Percentiles rank a stretch among this genome's conserved stretches.
Conservation (phyloP, 805 yeast genomes). For the Cyberlindnera maclurae region DNA sequence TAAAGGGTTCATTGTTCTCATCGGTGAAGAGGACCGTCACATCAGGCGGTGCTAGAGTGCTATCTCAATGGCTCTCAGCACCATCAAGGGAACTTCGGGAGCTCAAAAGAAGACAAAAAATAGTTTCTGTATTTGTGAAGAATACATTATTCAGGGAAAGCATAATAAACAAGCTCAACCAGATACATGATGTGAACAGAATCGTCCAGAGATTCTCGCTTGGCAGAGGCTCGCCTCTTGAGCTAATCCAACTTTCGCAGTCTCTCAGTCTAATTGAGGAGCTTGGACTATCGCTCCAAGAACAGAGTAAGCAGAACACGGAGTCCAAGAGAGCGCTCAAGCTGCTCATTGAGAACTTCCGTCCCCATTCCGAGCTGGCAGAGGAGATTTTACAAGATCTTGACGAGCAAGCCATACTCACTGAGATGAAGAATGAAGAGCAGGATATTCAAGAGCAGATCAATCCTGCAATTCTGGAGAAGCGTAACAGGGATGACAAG, state of each 20-base stretch:
- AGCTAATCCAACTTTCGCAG: slow-evolving; percentile 36
- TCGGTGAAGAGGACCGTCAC: slow-evolving; percentile 71
- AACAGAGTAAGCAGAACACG: slow-evolving; percentile 22
- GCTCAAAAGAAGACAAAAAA: slow-evolving; percentile 47
- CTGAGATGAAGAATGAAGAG: slow-evolving; percentile 19
- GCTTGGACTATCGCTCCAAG: slow-evolving; percentile 18
- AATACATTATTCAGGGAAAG: slow-evolving; percentile 25
- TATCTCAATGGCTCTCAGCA: slow-evolving; percentile 74
- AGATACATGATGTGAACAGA: slow-evolving; percentile 51
- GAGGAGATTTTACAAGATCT: slow-evolving; percentile 34
- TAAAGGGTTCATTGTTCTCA: slow-evolving; percentile 65
- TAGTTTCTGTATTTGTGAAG: slow-evolving; percentile 38
- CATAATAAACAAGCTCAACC: slow-evolving; percentile 32
- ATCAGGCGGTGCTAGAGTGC: slow-evolving; percentile 70
- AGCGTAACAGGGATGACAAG: background rate
- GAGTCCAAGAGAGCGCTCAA: slow-evolving; percentile 20
- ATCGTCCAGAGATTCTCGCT: slow-evolving; percentile 52
- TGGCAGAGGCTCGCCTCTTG: slow-evolving; percentile 37
- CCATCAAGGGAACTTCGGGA: slow-evolving; percentile 60
- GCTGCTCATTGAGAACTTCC: slow-evolving; percentile 19
- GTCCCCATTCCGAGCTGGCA: slow-evolving; percentile 36
- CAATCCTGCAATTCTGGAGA: slow-evolving; percentile 8
- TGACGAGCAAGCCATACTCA: slow-evolving; percentile 30
- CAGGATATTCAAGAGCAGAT: slow-evolving; percentile 11
- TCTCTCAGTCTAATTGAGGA: slow-evolving; percentile 31